Evolutionary conservation across 805 yeast genomes (phyloP).

Genomic region (Saturnispora dispora): DNA sequence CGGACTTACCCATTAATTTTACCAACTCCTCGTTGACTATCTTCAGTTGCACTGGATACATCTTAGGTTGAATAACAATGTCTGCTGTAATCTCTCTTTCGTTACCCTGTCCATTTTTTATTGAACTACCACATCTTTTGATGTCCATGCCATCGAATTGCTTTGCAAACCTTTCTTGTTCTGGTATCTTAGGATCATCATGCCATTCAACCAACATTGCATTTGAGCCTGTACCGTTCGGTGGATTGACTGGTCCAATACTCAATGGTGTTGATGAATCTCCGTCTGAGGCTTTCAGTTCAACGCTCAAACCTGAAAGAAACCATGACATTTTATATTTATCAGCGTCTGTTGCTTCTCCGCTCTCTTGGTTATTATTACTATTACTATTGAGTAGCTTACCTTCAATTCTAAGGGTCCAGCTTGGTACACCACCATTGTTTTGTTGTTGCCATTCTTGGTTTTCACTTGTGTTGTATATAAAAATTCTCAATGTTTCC

Average conservation of each 20-base stretch:
- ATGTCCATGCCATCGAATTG: conserved; percentile 86
- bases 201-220: conserved; percentile 76
- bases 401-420: conserved; percentile 91
- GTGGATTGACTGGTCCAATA: conserved; percentile 14
- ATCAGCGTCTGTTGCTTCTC: conserved; percentile 30
- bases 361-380: neutral
- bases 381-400: conserved; percentile 35
- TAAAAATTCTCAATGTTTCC: conserved; percentile 63
- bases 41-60: conserved; percentile 56
- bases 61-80: conserved; percentile 75
- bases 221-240: conserved; percentile 6
- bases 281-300: conserved; percentile 32
- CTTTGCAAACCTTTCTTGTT: conserved; percentile 25
- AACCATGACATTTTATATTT: conserved; percentile 68
- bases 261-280: conserved; percentile 16
- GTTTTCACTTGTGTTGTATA: conserved; percentile 73
- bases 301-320: conserved; percentile 77
- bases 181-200: conserved; percentile 39
- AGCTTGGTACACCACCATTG: conserved; percentile 35
- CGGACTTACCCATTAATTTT: conserved; percentile 62
- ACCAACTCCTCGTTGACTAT: conserved; percentile 56
- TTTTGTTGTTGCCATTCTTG: conserved; percentile 72
- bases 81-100: conserved; percentile 51
- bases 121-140: conserved; percentile 56
- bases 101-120: conserved; percentile 27